Evolutionary conservation across 2,329 filamentous ascomycete species (phyloP), one percentile per base, ranked within the genome.

Genomic region (Trichoderma koningiopsis): DNA sequence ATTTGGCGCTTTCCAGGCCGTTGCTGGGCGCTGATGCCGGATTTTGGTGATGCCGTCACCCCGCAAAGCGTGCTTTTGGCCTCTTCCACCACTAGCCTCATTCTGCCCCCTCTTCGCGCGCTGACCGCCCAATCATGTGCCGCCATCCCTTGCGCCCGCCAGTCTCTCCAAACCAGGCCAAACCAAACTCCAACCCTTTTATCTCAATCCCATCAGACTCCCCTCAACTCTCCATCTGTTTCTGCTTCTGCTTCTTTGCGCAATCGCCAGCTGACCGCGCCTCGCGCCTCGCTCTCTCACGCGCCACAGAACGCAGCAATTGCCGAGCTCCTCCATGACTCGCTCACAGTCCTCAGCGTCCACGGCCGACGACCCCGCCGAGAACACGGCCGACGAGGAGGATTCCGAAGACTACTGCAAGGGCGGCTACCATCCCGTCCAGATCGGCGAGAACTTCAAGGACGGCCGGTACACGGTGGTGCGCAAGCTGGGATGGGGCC

Each of bases 371-470:
- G 94, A 97, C 79, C 87, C 88, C 75, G 89, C 91, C 80, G 94
- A 97, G 77, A 94, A 96, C 79, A 97, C 95, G 49, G 95, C 94
- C 77, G 96, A 98, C 79, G 96, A 99, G 83, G 96, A 99, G 83
- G 96, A 99, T 81, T 97, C 93, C 59, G 95, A 98, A 82, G 96
- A 99, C 81, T 99, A 99, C 84, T 97, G 95, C 88, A 98, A 98
- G 83, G 96, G 96, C 77, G 96, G 96, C 71, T 99, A 98, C 81
- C 96, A 99, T 79, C 96, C 96, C 3, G 96, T 99, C 61, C 87
- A 89, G 76, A 91, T 98, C 71, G 96, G 96, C 76, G 96, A 99
- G 83, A 92, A 94, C 77, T 98, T 97, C 87, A 98, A 98, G 80
- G 93, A 98, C 79, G 94, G 93, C 75, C 95, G 93, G 83, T 99